phyloP scores from a whole-genome alignment of 2,329 filamentous ascomycete species.

The Diplodia mutila region DNA sequence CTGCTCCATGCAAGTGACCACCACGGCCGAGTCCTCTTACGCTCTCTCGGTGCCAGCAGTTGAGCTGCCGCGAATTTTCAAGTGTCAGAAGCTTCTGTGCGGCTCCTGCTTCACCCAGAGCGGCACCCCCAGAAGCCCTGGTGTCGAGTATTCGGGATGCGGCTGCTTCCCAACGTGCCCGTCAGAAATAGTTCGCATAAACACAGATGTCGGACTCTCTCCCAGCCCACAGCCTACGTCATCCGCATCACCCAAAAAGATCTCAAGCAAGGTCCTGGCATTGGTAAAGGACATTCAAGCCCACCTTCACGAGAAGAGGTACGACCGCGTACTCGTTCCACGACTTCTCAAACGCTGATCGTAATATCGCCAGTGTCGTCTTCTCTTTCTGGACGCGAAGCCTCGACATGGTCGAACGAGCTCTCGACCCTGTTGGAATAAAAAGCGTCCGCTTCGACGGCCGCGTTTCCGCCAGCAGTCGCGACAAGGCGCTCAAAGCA shows the following conservation, averaged over 20 bases:
- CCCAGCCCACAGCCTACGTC: not conserved
- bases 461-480: not conserved
- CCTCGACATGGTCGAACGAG: constrained; percentile 51
- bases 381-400: constrained; percentile 58
- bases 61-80: not conserved
- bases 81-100: not conserved
- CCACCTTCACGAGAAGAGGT: no score
- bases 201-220: no score
- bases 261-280: not conserved
- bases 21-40: no score
- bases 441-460: not conserved
- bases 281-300: no score
- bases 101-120: not conserved
- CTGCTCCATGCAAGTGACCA: no score
- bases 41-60: no score
- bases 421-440: constrained; percentile 38
- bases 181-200: not conserved
- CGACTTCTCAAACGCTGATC: no score
- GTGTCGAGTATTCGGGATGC: not conserved
- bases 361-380: constrained; percentile 43
- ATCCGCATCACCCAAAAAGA: not conserved
- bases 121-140: no score
- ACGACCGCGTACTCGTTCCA: no score
- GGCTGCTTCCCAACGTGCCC: not conserved
- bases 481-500: not conserved